Evolutionary conservation across 768 basidiomycete species (phyloP).

Genomic region (Auriscalpium orientale): DNA sequence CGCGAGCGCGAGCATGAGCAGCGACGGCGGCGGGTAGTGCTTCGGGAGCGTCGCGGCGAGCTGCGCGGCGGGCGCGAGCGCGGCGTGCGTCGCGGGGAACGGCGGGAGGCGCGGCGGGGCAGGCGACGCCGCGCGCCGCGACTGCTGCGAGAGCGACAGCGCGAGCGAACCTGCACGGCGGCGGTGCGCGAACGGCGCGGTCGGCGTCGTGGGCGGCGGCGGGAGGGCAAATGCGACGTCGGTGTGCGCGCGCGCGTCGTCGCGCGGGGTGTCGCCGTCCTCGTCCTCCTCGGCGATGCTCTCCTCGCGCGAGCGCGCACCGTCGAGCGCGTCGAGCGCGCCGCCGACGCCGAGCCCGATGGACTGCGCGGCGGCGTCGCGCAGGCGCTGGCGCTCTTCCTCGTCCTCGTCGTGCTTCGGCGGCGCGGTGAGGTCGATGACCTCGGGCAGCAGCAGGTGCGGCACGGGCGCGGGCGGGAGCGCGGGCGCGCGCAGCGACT

Average conservation of each 20-base stretch:
- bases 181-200: not conserved
- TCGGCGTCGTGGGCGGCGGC: not conserved
- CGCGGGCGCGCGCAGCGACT: slow-evolving; percentile 14
- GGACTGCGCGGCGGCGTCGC: slow-evolving; percentile 69
- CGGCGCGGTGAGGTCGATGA: slow-evolving; percentile 54
- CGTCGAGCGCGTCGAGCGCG: slow-evolving; percentile 37
- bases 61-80: slow-evolving; percentile 46
- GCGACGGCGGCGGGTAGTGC: slow-evolving; percentile 54
- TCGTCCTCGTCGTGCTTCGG: slow-evolving; percentile 43
- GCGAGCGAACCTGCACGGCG: slow-evolving; percentile 2
- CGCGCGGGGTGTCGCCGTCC: slow-evolving; percentile 17
- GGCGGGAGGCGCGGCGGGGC: slow-evolving; percentile 33
- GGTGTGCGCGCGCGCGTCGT: no score
- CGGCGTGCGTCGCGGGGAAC: slow-evolving; percentile 52
- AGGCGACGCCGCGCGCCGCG: slow-evolving; percentile 1
- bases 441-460: slow-evolving; percentile 50
- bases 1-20: slow-evolving; percentile 65
- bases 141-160: not conserved
- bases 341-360: slow-evolving; percentile 46
- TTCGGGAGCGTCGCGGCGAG: slow-evolving; percentile 53
- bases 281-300: slow-evolving; percentile 33
- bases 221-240: not conserved
- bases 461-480: slow-evolving; percentile 21
- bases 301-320: slow-evolving; percentile 20
- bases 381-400: slow-evolving; percentile 67